Evolutionary conservation across 371 early-diverging fungal genomes (phyloP), one percentile per base, ranked within the genome.

Genomic region (Zancudomyces culisetae): DNA sequence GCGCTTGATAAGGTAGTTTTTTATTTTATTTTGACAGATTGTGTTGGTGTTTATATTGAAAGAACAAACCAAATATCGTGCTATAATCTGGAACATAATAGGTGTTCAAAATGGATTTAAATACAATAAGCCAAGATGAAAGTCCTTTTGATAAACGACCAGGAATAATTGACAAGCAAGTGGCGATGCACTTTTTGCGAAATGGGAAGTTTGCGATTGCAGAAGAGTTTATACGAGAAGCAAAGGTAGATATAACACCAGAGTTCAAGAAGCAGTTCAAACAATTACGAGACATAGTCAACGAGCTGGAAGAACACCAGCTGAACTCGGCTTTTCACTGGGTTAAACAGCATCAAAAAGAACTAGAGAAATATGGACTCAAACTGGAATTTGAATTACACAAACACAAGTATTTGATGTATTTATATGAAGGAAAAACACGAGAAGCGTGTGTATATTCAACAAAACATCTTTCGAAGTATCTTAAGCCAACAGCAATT

Each of bases 321-420:
- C 49, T 83, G 56, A 63, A 46, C 4, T 71, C 71, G 3, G 86
- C 85, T 10, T 58, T 82, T n/a, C 45, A 53, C 28, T 94, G 95
- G 95, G 82, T 88, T 3, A 58, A 58, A 23, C 54, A 53, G 35
- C 67, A 84, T 52, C 66, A 77, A 12, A 71, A 68, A 1, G 74
- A 63, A 42, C 68, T 93, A 35, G 68, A 59, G 21, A 63, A 65
- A 23, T 55, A 69, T 20, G 81, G 77, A 1, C 77, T 81, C n/a
- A 59, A 63, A 6, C 70, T 96, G 24, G 92, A 86, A 61, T 95
- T 94, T 66, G 64, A 76, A 26, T 69, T 96, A 39, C 87, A 85
- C 54, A 69, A 79, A 48, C 70, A 85, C 53, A 76, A 73, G 50
- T 91, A 79, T 55, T 60, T 91, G 26, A 80, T 84, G 62, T 63